Conservation (phyloP, 345 rosid species). For the Garcia nutans region DNA sequence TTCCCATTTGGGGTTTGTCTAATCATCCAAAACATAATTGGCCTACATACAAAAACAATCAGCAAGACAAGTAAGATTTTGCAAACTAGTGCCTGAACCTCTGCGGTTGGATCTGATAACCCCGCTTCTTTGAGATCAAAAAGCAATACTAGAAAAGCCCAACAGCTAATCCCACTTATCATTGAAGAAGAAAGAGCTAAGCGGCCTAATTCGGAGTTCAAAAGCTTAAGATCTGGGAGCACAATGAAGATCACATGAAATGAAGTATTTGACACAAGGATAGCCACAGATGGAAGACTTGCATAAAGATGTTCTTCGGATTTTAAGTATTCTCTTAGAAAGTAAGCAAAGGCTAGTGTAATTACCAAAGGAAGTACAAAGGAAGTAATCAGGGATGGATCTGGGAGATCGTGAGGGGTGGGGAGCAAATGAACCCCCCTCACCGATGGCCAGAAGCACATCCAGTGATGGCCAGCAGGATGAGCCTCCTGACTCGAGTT, state of each 20-base stretch:
- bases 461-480: no score
- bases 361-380: conserved; percentile 28
- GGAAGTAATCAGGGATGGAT: conserved; percentile 1
- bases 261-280: conserved; percentile 25
- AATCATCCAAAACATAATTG: conserved; percentile 43
- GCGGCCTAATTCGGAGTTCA: conserved; percentile 49
- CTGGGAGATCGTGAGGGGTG: no score
- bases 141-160: conserved; percentile 11
- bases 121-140: neutral
- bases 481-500: no score
- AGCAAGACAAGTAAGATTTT: neutral
- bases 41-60: conserved; percentile 23
- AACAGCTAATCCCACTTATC: conserved; percentile 31
- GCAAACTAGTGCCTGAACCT: neutral
- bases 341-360: conserved; percentile 12
- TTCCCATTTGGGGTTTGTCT: conserved; percentile 42
- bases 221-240: conserved; percentile 41
- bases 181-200: conserved; percentile 48
- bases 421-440: no score
- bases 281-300: neutral
- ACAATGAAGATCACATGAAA: conserved; percentile 39
- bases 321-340: conserved; percentile 1
- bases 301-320: neutral
- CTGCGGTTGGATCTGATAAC: neutral
- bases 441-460: no score